phyloP scores from a whole-genome alignment of 108 stramenopile species.

The Discostella stelligeroides region DNA sequence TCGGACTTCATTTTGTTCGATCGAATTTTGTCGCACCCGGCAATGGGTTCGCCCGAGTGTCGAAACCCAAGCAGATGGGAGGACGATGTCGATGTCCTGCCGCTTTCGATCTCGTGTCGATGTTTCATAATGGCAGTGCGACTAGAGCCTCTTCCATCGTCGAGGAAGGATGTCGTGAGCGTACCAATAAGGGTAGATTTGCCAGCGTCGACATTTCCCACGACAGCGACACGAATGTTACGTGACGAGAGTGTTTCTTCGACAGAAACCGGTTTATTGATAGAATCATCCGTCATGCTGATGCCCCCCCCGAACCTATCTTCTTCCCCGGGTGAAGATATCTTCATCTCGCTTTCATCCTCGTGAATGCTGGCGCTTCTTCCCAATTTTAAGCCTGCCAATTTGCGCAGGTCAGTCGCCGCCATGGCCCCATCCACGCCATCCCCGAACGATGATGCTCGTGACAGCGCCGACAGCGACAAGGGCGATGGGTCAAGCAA shows the following conservation, averaged over 20 bases:
- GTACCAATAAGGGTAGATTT: constrained; percentile 96
- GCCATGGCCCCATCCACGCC: constrained; percentile 29
- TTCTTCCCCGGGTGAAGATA: not conserved
- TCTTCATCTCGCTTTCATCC: not conserved
- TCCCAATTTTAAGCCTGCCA: constrained; percentile 5
- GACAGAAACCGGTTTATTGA: constrained; percentile 32
- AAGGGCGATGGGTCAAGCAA: constrained; percentile 73
- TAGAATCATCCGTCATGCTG: not conserved
- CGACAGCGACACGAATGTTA: constrained; percentile 93
- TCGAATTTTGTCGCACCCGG: constrained; percentile 63
- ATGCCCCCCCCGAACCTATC: constrained; percentile 7
- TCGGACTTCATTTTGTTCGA: constrained; percentile 77
- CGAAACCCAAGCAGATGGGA: constrained; percentile 94
- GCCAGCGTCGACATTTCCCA: constrained; percentile 98
- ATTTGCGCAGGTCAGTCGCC: constrained; percentile 21
- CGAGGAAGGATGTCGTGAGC: constrained; percentile 86
- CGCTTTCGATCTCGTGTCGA: constrained; percentile 97
- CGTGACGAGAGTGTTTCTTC: constrained; percentile 77
- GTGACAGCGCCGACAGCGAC: constrained; percentile 40
- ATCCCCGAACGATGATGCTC: constrained; percentile 30
- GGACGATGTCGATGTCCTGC: constrained; percentile 94
- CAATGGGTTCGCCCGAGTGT: constrained; percentile 79
- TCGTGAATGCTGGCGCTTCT: constrained; percentile 5
- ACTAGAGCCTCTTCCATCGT: constrained; percentile 96
- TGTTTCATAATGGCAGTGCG: constrained; percentile 95